Conservation (phyloP, 1,139 yeast species). For the Trichomonascaceae sp. region DNA sequence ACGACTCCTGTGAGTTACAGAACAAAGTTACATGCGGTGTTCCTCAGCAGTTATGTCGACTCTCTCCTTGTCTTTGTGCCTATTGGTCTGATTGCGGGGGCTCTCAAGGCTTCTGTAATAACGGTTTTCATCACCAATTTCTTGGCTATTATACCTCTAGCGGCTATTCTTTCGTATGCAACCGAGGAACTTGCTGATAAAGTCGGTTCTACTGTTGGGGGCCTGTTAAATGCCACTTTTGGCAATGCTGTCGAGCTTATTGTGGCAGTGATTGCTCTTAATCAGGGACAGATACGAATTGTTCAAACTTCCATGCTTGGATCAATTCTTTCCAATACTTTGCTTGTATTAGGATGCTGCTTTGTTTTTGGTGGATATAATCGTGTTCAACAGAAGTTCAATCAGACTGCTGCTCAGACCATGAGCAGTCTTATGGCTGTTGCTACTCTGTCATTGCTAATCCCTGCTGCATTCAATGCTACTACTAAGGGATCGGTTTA, state of each 20-base stretch:
- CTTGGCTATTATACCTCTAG: conserved; percentile 86
- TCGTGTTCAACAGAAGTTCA: conserved; percentile 79
- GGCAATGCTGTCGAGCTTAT: conserved; percentile 94
- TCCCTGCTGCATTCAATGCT: conserved; percentile 96
- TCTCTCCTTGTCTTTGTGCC: conserved; percentile 77
- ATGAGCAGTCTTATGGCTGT: conserved; percentile 92
- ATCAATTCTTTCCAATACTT: conserved; percentile 76
- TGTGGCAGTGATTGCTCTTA: conserved; percentile 84
- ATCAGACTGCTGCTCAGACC: conserved; percentile 95
- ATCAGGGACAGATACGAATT: conserved; percentile 79
- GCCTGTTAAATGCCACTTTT: conserved; percentile 88
- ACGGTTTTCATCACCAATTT: conserved; percentile 70
- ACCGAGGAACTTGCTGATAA: conserved; percentile 87
- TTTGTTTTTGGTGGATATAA: conserved; percentile 89
- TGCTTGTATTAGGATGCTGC: conserved; percentile 92
- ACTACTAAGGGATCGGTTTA: conserved; percentile 48
- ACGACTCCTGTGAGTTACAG: not conserved
- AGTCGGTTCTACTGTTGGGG: conserved; percentile 86
- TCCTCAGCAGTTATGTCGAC: conserved; percentile 58
- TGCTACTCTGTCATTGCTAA: conserved; percentile 77
- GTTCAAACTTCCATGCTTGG: conserved; percentile 97
- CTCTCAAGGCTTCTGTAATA: conserved; percentile 49
- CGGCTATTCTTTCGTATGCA: conserved; percentile 81
- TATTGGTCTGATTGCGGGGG: conserved; percentile 71
- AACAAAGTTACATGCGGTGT: conserved; percentile 16